These are phyloP conservation scores for Penicillium fimorum DNA, from an alignment of 495 filamentous ascomycete species.

Conservation along the genomic window DNA sequence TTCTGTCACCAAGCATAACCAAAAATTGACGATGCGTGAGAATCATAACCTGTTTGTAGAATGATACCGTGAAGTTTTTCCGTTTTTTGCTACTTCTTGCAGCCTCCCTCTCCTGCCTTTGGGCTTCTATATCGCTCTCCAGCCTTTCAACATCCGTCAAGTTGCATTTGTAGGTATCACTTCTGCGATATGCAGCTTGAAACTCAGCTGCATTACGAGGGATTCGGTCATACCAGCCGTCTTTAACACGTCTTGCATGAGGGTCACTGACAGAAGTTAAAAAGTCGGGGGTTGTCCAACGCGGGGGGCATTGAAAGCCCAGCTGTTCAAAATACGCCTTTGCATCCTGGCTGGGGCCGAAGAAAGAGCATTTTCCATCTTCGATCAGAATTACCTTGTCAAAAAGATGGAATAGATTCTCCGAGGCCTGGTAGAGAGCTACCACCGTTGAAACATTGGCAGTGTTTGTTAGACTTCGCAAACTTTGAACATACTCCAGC, in stretches of 20 bases:
- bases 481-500: conserved; percentile 61
- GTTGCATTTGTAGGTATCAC: conserved; percentile 34
- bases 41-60: conserved; percentile 64
- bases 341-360: conserved; percentile 56
- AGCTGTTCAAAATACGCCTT: conserved; percentile 62
- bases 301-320: conserved; percentile 58
- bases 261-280: conserved; percentile 65
- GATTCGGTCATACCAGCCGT: conserved; percentile 59
- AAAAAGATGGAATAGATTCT: conserved; percentile 66
- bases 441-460: conserved; percentile 59
- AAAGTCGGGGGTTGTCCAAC: conserved; percentile 69
- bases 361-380: conserved; percentile 64
- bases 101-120: conserved; percentile 46
- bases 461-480: conserved; percentile 63
- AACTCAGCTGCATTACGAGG: conserved; percentile 61
- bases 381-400: conserved; percentile 71
- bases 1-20: conserved; percentile 62
- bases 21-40: conserved; percentile 66
- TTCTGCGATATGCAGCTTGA: conserved; percentile 51
- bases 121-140: conserved; percentile 48
- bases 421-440: conserved; percentile 70
- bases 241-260: conserved; percentile 56
- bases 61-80: conserved; percentile 64
- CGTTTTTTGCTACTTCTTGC: conserved; percentile 47
- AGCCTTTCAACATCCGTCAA: conserved; percentile 50